Conservation (phyloP, 306 rosid species). For the Acacia acuminata region DNA sequence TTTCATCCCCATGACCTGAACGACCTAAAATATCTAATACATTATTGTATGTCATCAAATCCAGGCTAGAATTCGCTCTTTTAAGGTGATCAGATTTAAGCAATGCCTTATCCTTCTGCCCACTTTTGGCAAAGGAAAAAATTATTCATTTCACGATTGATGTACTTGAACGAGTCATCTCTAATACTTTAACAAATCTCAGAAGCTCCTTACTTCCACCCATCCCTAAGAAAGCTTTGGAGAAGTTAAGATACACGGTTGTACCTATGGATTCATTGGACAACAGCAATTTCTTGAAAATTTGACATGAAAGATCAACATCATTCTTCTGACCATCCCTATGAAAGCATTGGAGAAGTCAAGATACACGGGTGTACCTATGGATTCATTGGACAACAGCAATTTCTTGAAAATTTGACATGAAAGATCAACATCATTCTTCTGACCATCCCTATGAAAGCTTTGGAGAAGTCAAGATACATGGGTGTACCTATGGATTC, state of each 20-base stretch:
- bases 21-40: slow-evolving; percentile 74
- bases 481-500: slow-evolving; percentile 47
- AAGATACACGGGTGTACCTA: slow-evolving; percentile 51
- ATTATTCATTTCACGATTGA: slow-evolving; percentile 60
- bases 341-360: slow-evolving; percentile 61
- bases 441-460: slow-evolving; percentile 56
- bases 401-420: slow-evolving; percentile 59
- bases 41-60: slow-evolving; percentile 68
- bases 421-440: slow-evolving; percentile 48
- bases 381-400: slow-evolving; percentile 37
- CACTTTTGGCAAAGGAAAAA: slow-evolving; percentile 58
- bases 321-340: slow-evolving; percentile 47
- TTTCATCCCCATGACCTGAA: slow-evolving; percentile 54
- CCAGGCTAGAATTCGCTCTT: slow-evolving; percentile 42
- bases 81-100: slow-evolving; percentile 54
- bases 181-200: slow-evolving; percentile 43
- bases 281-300: slow-evolving; percentile 53
- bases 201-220: slow-evolving; percentile 44
- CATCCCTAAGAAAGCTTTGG: slow-evolving; percentile 55
- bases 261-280: slow-evolving; percentile 46
- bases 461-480: slow-evolving; percentile 56
- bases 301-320: slow-evolving; percentile 47
- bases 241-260: slow-evolving; percentile 48
- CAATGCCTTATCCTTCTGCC: slow-evolving; percentile 72
- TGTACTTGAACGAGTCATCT: slow-evolving; percentile 46